Conservation (phyloP, 2,329 filamentous ascomycete genomes). For the Monosporascus sp. region DNA sequence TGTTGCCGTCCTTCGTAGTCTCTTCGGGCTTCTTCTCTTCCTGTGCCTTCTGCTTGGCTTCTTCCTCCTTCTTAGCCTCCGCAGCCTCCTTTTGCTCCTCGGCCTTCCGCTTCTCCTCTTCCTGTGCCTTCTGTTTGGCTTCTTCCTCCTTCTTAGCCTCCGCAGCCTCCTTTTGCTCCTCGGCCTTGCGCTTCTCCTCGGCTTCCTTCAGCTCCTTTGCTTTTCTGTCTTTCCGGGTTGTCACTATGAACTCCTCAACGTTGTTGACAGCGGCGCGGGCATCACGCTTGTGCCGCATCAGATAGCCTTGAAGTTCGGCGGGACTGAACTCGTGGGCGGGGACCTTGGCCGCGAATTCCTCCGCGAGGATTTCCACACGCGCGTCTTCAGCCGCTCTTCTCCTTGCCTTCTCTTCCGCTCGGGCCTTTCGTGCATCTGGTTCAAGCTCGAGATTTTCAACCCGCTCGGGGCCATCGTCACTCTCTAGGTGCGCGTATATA, state of each 20-base stretch:
- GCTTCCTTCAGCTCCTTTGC: constrained; percentile 28
- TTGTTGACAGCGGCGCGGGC: constrained; percentile 43
- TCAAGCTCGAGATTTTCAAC: constrained; percentile 17
- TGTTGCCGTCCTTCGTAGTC: constrained; percentile 4
- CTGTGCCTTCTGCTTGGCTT: constrained; percentile 35
- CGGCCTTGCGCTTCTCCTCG: constrained; percentile 25
- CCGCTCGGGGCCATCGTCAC: constrained; percentile 34
- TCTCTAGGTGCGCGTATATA: constrained; percentile 49
- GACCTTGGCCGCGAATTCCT: constrained; percentile 44
- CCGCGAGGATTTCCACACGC: constrained; percentile 40
- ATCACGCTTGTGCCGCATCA: constrained; percentile 51
- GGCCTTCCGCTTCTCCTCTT: constrained; percentile 26
- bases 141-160: constrained; percentile 32
- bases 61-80: constrained; percentile 29
- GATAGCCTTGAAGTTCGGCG: constrained; percentile 55
- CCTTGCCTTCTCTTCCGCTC: constrained; percentile 25
- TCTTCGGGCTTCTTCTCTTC: constrained; percentile 28
- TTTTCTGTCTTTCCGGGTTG: constrained; percentile 38
- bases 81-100: constrained; percentile 21
- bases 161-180: constrained; percentile 20
- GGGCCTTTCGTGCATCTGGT: constrained; percentile 23
- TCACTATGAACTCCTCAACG: constrained; percentile 44
- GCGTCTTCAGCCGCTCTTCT: constrained; percentile 31
- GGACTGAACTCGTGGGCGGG: constrained; percentile 53
- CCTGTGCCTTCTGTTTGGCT: constrained; percentile 33